phyloP scores from a whole-genome alignment of 2,329 filamentous ascomycete genomes.

The Pseudocercospora crystallina region DNA sequence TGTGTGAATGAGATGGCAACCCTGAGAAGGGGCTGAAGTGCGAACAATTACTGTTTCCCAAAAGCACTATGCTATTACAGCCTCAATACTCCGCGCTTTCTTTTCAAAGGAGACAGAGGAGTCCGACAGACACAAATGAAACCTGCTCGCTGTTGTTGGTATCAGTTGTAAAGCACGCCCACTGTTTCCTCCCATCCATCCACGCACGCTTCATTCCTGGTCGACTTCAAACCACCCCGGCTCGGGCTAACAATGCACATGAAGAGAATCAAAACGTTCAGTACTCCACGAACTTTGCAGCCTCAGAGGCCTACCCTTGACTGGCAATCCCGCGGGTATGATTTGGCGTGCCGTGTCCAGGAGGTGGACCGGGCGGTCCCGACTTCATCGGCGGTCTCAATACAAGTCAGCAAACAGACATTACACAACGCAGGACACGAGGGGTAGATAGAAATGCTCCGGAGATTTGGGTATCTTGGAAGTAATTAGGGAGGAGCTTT shows the following conservation, averaged over 20 bases:
- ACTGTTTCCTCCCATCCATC: slow-evolving; percentile 8
- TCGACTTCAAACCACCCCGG: slow-evolving; percentile 2
- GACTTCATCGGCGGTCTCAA: background rate
- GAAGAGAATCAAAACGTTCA: slow-evolving; percentile 11
- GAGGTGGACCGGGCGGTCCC: background rate
- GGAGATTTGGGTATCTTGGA: slow-evolving; percentile 22
- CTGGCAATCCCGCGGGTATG: slow-evolving; percentile 28
- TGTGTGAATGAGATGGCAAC: too few species aligned
- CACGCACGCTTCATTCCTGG: background rate
- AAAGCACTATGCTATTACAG: slow-evolving; percentile 14
- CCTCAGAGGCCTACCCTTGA: slow-evolving; percentile 22
- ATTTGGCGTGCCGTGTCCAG: slow-evolving; percentile 20
- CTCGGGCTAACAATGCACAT: slow-evolving; percentile 11
- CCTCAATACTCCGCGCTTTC: slow-evolving; percentile 19
- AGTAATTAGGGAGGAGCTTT: slow-evolving; percentile 18
- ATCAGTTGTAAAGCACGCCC: slow-evolving; percentile 12
- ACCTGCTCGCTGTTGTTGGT: slow-evolving; percentile 16
- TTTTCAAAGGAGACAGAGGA: slow-evolving; percentile 4
- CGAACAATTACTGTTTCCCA: background rate
- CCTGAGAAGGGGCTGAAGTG: too few species aligned
- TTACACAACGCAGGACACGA: background rate
- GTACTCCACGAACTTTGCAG: slow-evolving; percentile 17
- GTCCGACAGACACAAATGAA: slow-evolving; percentile 12
- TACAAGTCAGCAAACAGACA: slow-evolving; percentile 14
- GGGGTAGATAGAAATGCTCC: slow-evolving; percentile 23